Base-by-base conservation (phyloP, 2,329 filamentous ascomycete genomes). In the Diaporthe velutina region DNA sequence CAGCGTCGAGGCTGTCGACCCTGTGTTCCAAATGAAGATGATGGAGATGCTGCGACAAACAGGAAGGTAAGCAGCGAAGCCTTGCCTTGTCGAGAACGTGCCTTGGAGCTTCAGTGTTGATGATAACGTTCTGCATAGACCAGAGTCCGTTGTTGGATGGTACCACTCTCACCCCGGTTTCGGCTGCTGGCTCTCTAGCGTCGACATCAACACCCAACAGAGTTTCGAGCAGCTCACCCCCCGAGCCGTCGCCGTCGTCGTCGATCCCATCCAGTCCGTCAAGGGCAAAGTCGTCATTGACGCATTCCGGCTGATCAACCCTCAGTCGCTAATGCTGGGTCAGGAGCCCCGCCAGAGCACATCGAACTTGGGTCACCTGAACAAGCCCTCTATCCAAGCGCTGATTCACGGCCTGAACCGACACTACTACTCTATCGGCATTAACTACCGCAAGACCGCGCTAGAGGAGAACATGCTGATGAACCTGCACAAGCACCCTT, bases 201-300 rank as follows among this genome's bases (percentile, higher is more conserved):
- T 99, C 83, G 97, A 99, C 88, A 98, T 99, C 88, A 98, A 99
- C 88, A 99, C 97, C 40, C 97, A 99, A 83, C 97, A 99, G 86
- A 98, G 96, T n/a, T 99, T 99, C 85, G 97, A 99, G 87, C 97
- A 98, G 86, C 92, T 99, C 75, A 99, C 95, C 10, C 95, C 97
- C 48, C 95, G 97, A 82, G 96, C 97, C 79, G 97, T 99, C 78
- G 97, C 97, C 79, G 97, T 99, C 68, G 97, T 99, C 80, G 95
- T 99, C 81, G 97, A 99, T 82, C 97, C 97, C 55, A 98, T 99
- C 81, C 97, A 99, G 86, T 98, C 97, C 76, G 97, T 99, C 83
- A 99, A 99, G 88, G 97, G 97, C 85, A 99, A 99, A 85, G 97
- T 99, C 80, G 97, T 99, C 80, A 99, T 99, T 79, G 97, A 99